phyloP scores from a whole-genome alignment of 345 rosid species.

The Citrus sp. region DNA sequence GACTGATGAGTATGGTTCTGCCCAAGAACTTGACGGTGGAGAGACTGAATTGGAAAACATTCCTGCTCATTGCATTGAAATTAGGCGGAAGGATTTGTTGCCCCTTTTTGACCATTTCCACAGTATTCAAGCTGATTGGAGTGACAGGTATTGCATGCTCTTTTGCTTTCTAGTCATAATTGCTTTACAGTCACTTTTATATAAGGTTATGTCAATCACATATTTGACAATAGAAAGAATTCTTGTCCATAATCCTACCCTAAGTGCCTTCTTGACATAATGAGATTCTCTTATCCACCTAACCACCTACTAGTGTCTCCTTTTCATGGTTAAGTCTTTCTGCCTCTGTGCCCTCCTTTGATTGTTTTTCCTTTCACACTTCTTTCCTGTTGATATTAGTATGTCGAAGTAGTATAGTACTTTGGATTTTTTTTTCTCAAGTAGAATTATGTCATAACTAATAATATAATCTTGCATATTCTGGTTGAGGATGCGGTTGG shows the following conservation, averaged over 20 bases:
- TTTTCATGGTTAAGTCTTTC: neutral
- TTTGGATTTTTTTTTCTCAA: neutral
- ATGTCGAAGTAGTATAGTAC: neutral
- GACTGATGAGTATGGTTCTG: slow-evolving; percentile 24
- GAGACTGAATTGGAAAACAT: slow-evolving; percentile 77
- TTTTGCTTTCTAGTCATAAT: neutral
- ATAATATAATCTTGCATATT: neutral
- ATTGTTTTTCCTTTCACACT: neutral
- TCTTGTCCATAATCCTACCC: neutral
- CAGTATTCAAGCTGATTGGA: slow-evolving; percentile 48
- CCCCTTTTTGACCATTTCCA: slow-evolving; percentile 82
- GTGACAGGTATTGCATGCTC: slow-evolving; percentile 42
- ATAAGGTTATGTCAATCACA: neutral
- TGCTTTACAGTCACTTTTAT: neutral
- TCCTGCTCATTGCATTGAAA: slow-evolving; percentile 66
- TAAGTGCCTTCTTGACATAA: neutral
- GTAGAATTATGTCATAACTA: neutral
- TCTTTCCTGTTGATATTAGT: neutral
- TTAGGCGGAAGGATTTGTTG: slow-evolving; percentile 68
- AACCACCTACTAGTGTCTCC: neutral
- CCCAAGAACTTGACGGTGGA: slow-evolving; percentile 37
- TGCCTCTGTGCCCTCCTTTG: neutral
- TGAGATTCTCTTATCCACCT: neutral
- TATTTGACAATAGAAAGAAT: neutral
- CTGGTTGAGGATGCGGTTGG: neutral